These are phyloP conservation scores for Pythium vanterpoolii DNA, from an alignment of 352 stramenopile genomes.

Conservation along the genomic window DNA sequence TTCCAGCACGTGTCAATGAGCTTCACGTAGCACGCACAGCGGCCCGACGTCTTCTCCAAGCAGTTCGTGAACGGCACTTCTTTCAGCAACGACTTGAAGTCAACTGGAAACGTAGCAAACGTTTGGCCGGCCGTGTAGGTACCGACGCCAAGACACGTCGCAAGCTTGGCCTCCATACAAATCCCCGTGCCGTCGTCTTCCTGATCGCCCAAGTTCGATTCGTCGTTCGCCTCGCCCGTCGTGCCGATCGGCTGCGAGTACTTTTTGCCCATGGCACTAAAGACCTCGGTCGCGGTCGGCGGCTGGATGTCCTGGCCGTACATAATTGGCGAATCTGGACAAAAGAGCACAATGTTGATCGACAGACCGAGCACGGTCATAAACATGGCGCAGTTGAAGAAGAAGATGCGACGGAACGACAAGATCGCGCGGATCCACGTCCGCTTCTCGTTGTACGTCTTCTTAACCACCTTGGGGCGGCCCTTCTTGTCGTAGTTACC, in stretches of 20 bases:
- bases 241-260: slow-evolving; percentile 25
- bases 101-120: slow-evolving; percentile 52
- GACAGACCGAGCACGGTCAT: slow-evolving; percentile 57
- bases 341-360: slow-evolving; percentile 78
- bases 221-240: not conserved
- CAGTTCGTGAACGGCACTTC: slow-evolving; percentile 73
- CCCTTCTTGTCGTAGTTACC: slow-evolving; percentile 80
- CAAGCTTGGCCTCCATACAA: slow-evolving; percentile 66
- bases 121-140: slow-evolving; percentile 30
- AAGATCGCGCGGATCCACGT: slow-evolving; percentile 72
- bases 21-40: slow-evolving; percentile 71
- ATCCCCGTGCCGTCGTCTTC: not conserved
- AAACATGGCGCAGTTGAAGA: slow-evolving; percentile 78
- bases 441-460: slow-evolving; percentile 78
- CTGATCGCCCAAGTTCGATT: not conserved
- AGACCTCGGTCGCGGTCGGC: slow-evolving; percentile 30
- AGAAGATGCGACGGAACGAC: slow-evolving; percentile 82
- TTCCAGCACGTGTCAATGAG: slow-evolving; percentile 61
- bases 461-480: slow-evolving; percentile 78
- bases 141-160: slow-evolving; percentile 63
- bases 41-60: slow-evolving; percentile 48
- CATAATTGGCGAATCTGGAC: slow-evolving; percentile 72
- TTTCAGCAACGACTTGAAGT: slow-evolving; percentile 72
- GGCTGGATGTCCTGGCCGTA: slow-evolving; percentile 58
- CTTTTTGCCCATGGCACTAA: slow-evolving; percentile 64